These are phyloP conservation scores for Phytomonas francai DNA, from an alignment of 208 protist genomes.

Conservation along the genomic window DNA sequence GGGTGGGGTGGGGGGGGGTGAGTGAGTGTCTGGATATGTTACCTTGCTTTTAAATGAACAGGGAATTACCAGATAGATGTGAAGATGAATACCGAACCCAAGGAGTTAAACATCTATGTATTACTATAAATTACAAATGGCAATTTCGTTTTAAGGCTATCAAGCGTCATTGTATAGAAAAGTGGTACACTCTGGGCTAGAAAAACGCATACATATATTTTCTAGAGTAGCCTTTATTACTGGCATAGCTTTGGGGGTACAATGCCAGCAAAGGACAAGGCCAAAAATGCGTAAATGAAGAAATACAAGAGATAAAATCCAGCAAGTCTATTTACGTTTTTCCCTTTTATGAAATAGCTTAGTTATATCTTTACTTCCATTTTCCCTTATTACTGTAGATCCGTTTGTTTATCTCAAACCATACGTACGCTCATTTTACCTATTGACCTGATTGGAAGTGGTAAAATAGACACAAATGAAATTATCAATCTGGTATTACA, in stretches of 20 bases:
- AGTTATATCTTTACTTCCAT: not conserved
- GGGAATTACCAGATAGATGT: not conserved
- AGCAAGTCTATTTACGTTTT: not conserved
- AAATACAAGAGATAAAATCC: not conserved
- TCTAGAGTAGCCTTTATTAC: not conserved
- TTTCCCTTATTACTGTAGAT: not conserved
- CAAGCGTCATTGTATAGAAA: not conserved
- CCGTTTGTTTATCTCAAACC: too few relatives aligned
- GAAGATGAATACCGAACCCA: not conserved
- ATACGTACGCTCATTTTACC: not conserved
- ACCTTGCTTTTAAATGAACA: slow-evolving; percentile 1
- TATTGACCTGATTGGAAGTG: not conserved
- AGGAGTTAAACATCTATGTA: not conserved
- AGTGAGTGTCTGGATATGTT: not conserved
- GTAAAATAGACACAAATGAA: not conserved
- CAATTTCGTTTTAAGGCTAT: not conserved
- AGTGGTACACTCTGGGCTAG: not conserved
- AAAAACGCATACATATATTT: not conserved
- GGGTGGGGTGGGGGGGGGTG: too few relatives aligned
- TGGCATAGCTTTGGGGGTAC: not conserved
- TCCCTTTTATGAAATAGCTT: not conserved
- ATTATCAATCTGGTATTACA: not conserved
- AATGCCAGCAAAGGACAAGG: not conserved
- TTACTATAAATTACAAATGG: not conserved
- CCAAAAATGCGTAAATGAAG: not conserved